Base-by-base conservation (phyloP, 352 stramenopile genomes). In the Pythium scleroteichum region DNA sequence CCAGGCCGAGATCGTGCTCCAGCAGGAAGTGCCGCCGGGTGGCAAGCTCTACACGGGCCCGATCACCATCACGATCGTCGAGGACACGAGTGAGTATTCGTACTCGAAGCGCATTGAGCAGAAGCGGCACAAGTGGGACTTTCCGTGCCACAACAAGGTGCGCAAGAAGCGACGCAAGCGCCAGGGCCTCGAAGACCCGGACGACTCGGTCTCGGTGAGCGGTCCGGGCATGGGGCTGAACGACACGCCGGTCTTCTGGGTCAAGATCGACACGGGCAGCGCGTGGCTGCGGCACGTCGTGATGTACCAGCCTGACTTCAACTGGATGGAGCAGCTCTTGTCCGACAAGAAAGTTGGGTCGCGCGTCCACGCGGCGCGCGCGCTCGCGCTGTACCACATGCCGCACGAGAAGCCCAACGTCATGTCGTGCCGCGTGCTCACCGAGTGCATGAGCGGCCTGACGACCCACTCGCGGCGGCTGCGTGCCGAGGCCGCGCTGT, bases 241-340 rank as follows among this genome's bases (percentile, higher is more conserved):
- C 60, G 85, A 94, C 54, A 94, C 85, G 22, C 85, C 85, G 4
- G 85, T 94, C 13, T 94, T 87, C 46, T 94, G 85, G 85, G 84
- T 94, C 10, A 92, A 94, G 63, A 87, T 94, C 33, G 85, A 94
- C 52, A 88, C 83, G 14, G 83, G 78, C 3, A 87, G 73, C 55
- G 72, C 78, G 22, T 94, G 85, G 85, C 60, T 94, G 3, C 72
- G 83, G 7, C 85, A 94, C 42, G 81, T 94, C 1, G 85, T 94
- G 13, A 90, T 94, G 80, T 82, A 94, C 39, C 85, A 94, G 40
- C 85, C 85, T 2, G 85, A 94, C 45, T 94, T 93, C 53, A 94
- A 94, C 66, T 94, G 85, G 85, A 93, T 93, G 82, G 85, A 94
- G 69, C 85, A 94, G 50, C 58, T 94, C 1, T 52, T 93, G 19